Evolutionary conservation across 2,329 filamentous ascomycete genomes (phyloP).

Genomic region (Cladosporium sp.): DNA sequence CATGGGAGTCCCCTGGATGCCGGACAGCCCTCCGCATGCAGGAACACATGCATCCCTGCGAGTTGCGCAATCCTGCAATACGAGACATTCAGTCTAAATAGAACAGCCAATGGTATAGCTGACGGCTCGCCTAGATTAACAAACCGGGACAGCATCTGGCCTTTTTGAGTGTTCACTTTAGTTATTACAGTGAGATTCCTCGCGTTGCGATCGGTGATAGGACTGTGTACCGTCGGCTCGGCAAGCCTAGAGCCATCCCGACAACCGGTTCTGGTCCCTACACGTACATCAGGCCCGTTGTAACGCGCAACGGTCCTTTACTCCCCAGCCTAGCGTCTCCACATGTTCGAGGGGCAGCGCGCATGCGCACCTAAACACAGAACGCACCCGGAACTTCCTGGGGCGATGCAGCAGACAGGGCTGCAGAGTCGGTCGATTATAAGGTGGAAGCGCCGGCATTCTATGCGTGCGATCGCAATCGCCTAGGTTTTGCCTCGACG

Average conservation of each 20-base stretch:
- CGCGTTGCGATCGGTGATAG: background rate
- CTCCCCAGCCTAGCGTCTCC: conserved; percentile 7
- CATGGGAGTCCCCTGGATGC: background rate
- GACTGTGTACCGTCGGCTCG: conserved; percentile 1
- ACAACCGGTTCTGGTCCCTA: conserved; percentile 2
- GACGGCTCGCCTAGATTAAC: background rate
- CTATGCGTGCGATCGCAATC: conserved; percentile 11
- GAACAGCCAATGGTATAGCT: background rate
- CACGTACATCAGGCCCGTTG: conserved; percentile 8
- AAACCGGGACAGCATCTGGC: background rate
- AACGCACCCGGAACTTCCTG: conserved; percentile 1
- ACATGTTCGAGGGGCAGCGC: conserved; percentile 4
- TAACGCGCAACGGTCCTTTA: conserved; percentile 9
- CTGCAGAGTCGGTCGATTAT: conserved; percentile 5
- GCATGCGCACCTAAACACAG: conserved; percentile 12
- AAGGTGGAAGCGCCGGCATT: conserved; percentile 3
- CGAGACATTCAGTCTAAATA: background rate
- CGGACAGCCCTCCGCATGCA: background rate
- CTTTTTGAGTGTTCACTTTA: background rate
- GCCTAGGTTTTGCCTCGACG: conserved; percentile 7
- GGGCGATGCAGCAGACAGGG: conserved; percentile 1
- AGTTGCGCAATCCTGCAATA: conserved; percentile 9
- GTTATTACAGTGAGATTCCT: background rate
- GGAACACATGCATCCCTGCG: conserved; percentile 6
- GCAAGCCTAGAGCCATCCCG: background rate